Base-by-base conservation (phyloP, 2,329 filamentous ascomycete genomes). In the Claviceps lovelessii region DNA sequence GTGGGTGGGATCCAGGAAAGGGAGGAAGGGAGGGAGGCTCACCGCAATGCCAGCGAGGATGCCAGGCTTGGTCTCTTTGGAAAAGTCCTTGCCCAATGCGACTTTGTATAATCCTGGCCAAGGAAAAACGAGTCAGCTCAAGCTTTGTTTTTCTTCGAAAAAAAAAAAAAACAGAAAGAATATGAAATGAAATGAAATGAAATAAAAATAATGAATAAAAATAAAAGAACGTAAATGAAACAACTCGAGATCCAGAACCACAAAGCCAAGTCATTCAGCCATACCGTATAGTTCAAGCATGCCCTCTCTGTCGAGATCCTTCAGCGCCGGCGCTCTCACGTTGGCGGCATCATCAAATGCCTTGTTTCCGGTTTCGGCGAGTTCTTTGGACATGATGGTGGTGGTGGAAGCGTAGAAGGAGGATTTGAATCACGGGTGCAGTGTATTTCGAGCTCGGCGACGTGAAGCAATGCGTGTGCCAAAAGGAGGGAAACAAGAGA, bases 281-380 rank as follows among this genome's bases (percentile, higher is more conserved):
- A n/a, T 53, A 53, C 51, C 51, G 31, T 53, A 53, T 15, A 53
- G 31, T 19, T 53, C 4, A 7, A 53, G 51, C 51, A 46, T n/a
- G 3, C 23, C 10, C 13, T 53, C 42, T 5, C 19, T 37, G 31
- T 28, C n/a, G 42, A 53, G 51, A 29, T 35, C 51, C 6, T 45
- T 53, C 42, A 53, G n/a, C 10, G 41, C 42, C 4, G 29, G n/a
- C 3, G 51, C 51, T 47, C 51, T 19, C n/a, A 19, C 29, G 31
- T 53, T 53, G 42, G 51, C 44, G 31, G 42, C 51, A 17, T 45
- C 39, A 17, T 53, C 42, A 19, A 47, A 53, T 23, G 42, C 31
- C 42, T 39, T 28, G 51, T 53, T 47, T 44, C 13, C 42, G 1
- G 51, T 53, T 9, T 28, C 29, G 29, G 41, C 42, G 41, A 42